Evolutionary conservation across 352 stramenopile species (phyloP).

Genomic region (Peronospora destructor): DNA sequence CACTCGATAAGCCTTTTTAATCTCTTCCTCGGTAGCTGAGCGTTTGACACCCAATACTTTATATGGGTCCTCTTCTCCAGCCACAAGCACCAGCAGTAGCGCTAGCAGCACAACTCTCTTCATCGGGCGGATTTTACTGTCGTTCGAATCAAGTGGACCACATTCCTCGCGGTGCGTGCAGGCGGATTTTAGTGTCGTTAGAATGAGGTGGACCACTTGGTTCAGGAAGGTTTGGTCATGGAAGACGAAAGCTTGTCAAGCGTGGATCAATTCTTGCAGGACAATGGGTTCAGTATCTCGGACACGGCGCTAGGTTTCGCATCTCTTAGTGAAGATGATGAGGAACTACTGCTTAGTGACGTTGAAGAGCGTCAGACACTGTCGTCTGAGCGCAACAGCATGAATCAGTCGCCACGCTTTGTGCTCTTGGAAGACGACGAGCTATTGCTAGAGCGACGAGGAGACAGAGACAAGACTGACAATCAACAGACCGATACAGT

Average conservation of each 20-base stretch:
- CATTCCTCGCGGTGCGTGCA: not conserved
- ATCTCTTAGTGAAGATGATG: slow-evolving; percentile 33
- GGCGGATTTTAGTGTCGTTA: not conserved
- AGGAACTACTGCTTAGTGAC: slow-evolving; percentile 39
- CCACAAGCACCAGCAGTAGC: slow-evolving; percentile 23
- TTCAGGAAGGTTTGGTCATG: slow-evolving; percentile 14
- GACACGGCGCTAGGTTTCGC: slow-evolving; percentile 24
- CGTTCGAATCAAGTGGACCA: not conserved
- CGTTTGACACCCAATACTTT: slow-evolving; percentile 55
- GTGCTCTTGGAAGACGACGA: slow-evolving; percentile 55
- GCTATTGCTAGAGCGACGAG: slow-evolving; percentile 25
- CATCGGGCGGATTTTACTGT: not conserved
- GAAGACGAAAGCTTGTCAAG: slow-evolving; percentile 53
- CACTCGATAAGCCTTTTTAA: slow-evolving; percentile 80
- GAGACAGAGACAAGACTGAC: slow-evolving; percentile 15
- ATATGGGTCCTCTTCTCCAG: slow-evolving; percentile 59
- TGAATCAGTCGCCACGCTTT: slow-evolving; percentile 39
- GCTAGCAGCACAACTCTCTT: slow-evolving; percentile 7
- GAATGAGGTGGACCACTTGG: not conserved
- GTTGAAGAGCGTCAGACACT: slow-evolving; percentile 15
- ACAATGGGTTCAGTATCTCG: slow-evolving; percentile 66
- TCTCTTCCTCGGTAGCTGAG: slow-evolving; percentile 60
- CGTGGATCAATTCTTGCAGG: slow-evolving; percentile 72
- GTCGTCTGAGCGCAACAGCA: not conserved
- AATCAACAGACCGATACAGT: slow-evolving; percentile 8